Base-by-base conservation (phyloP, 164 flowering plant genomes). In the Aristolochia californica region DNA sequence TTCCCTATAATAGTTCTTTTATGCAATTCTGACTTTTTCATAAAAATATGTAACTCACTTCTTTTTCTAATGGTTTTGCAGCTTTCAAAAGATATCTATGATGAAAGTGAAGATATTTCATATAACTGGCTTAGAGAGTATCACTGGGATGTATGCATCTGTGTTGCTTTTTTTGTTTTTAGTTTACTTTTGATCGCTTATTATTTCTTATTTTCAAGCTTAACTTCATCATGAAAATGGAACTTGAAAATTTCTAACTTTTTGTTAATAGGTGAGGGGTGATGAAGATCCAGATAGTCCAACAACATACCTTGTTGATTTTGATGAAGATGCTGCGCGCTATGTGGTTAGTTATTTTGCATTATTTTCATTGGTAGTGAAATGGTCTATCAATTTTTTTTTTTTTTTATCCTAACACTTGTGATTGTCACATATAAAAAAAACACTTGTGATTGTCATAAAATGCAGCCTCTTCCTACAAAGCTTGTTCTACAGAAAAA, bases 71-170 rank as follows among this genome's bases (percentile, higher is more conserved):
- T 50, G 27, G 40, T 34, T 34, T 50, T 50, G 54, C 87, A 91
- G 98, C 58, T 88, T 16, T 75, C 84, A 15, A 89, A 93, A 75
- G 95, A 93, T 65, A 71, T 84, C 21, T 74, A 75, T 61, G 97
- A 93, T 73, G 91, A 87, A 66, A 64, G 66, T 52, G 97, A 83
- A 66, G 99, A 88, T 47, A 52, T 83, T 53, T 67, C 80, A n/a
- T 89, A 74, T 70, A 64, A 91, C 18, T 93, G 97, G 99, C 68
- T 93, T 55, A 87, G 98, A 38, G 98, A 89, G 65, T 93, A 89
- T 65, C 83, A 85, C 26, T 89, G 87, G 86, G 97, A 89, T 80
- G 96, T 93, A 87, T 43, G 98, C 81, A 48, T 58, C 49, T n/a
- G 20, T 11, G 45, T 47, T 30, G 27, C 26, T 2, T 0, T 50